Evolutionary conservation across 2,329 filamentous ascomycete species (phyloP), one percentile per base, ranked within the genome.

Genomic region (Akanthomyces lecanii): DNA sequence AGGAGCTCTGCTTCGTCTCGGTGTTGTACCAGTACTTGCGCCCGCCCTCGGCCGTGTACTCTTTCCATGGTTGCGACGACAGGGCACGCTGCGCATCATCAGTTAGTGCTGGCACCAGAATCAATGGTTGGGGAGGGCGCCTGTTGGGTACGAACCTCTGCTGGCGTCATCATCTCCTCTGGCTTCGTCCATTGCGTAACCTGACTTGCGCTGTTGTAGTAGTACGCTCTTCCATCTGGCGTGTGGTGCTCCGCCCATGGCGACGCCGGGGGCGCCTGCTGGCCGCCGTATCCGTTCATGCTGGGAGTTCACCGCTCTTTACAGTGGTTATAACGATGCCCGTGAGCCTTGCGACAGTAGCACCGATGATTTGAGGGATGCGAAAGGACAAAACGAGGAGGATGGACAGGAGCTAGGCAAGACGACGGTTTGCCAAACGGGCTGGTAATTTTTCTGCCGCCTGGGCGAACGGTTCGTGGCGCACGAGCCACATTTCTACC

Each of bases 11-110:
- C 77, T 94, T 93, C 51, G 91, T 93, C 76, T 96, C 89, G 40
- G 88, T 90, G 75, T 99, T 95, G 76, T 93, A 94, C 90, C 92
- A 99, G 77, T 99, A 99, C 73, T 94, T 91, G 70, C 89, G 87
- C 53, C 94, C 95, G 67, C 91, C 90, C 66, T 92, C 87, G 25
- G 91, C 88, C 30, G 89, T 92, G 72, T 96, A 95, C 76, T 97
- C 92, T 72, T 94, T 95, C 92, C 93, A 99, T 67, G 91, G 90
- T 69, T 95, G 90, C 69, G 89, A 88, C 57, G 89, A 83, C 54
- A 96, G 82, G 61, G 91, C 91, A 72, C 89, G 89, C 91, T 93
- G 51, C 14, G 25, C 51, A 48, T 40, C 55, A 68, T 11, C 63
- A 68, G 67, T 63, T 54, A 67, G 64, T 40, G 38, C 14, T 30